Percentiles rank a stretch among this genome's conserved stretches.
These are phyloP conservation scores for Triangularia setosa DNA, from an alignment of 2,329 filamentous ascomycete species.

Conservation along the genomic window DNA sequence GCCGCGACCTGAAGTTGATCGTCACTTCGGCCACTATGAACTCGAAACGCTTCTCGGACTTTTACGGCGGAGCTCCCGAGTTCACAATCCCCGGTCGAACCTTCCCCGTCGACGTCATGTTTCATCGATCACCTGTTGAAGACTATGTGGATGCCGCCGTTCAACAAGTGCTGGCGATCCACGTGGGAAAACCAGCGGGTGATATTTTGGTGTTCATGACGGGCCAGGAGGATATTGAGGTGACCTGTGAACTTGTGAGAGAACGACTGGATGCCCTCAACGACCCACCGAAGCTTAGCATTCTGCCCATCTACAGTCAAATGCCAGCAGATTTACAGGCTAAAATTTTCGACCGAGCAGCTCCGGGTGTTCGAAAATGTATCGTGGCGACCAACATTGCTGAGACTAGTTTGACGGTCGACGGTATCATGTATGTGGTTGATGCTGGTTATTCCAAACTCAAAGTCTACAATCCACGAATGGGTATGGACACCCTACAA, in stretches of 20 bases:
- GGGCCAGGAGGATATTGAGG: conserved; percentile 96
- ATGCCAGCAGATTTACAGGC: conserved; percentile 98
- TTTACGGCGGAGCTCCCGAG: conserved; percentile 93
- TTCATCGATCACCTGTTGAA: conserved; percentile 88
- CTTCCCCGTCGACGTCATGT: conserved; percentile 96
- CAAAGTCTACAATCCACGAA: conserved; percentile 97
- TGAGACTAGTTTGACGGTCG: conserved; percentile 94
- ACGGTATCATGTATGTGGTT: conserved; percentile 99
- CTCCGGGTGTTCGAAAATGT: conserved; percentile 89
- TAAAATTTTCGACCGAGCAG: conserved; percentile 92
- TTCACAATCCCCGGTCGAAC: conserved; percentile 95
- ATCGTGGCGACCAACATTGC: conserved; percentile 99
- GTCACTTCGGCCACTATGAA: conserved; percentile 99
- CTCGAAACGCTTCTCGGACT: conserved; percentile 88
- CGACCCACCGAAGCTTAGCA: conserved; percentile 89
- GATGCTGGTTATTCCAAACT: conserved; percentile 95
- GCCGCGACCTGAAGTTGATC: conserved; percentile 90
- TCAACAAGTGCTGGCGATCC: conserved; percentile 91
- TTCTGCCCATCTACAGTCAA: conserved; percentile 97
- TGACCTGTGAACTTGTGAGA: conserved; percentile 87
- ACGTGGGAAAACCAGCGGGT: conserved; percentile 87
- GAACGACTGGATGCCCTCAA: conserved; percentile 86
- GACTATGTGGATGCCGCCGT: conserved; percentile 98
- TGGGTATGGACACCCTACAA: conserved; percentile 98
- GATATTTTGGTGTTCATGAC: conserved; percentile 99